Conservation (phyloP, 495 filamentous ascomycete species). For the Penicillium mononematosum region DNA sequence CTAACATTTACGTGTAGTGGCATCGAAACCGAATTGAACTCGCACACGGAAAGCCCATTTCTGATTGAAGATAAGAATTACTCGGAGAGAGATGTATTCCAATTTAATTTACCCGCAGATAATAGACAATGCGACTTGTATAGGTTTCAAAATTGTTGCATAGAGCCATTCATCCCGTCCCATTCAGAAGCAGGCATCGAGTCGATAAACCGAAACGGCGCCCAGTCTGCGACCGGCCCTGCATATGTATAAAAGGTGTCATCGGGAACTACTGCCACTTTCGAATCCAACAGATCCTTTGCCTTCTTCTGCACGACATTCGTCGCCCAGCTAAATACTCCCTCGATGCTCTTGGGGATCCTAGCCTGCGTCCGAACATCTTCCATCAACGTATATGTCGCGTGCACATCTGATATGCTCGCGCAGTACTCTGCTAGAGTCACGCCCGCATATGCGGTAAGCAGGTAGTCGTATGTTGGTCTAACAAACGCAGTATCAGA, state of each 20-base stretch:
- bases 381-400: constrained; percentile 14
- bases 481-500: constrained; percentile 6
- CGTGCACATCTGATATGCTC: constrained; percentile 8
- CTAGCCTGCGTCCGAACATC: constrained; percentile 11
- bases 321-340: constrained; percentile 10
- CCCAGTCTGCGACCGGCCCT: constrained; percentile 8
- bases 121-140: neutral
- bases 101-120: neutral
- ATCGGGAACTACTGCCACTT: neutral
- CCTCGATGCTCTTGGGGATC: constrained; percentile 11
- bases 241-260: constrained; percentile 8
- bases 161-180: constrained; percentile 7
- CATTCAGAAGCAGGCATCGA: constrained; percentile 9
- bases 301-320: constrained; percentile 13
- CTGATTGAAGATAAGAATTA: neutral
- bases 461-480: constrained; percentile 12
- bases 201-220: constrained; percentile 14
- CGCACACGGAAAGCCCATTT: constrained; percentile 36
- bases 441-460: constrained; percentile 12
- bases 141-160: constrained; percentile 4
- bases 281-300: constrained; percentile 7
- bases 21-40: constrained; percentile 42
- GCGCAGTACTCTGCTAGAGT: constrained; percentile 10
- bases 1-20: constrained; percentile 24
- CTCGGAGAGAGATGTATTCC: neutral